phyloP scores from a whole-genome alignment of 176 grass and related monocot species.

The Ensete ventricosum region DNA sequence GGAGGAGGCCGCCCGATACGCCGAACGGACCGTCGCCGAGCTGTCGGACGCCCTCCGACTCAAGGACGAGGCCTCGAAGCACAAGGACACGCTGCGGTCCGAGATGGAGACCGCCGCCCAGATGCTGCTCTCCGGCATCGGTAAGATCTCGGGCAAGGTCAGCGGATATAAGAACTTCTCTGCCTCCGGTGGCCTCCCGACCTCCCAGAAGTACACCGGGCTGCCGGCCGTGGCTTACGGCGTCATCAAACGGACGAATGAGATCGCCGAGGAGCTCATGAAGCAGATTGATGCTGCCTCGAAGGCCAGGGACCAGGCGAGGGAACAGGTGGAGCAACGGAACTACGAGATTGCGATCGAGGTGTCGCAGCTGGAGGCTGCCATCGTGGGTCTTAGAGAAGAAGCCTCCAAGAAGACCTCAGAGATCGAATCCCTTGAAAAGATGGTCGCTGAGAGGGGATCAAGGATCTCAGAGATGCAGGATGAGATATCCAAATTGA shows the following conservation, averaged over 20 bases:
- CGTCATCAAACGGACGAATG: conserved; percentile 85
- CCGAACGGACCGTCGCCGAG: conserved; percentile 14
- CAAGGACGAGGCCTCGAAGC: conserved; percentile 21
- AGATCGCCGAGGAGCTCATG: conserved; percentile 84
- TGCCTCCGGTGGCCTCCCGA: conserved; percentile 51
- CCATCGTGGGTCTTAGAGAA: conserved; percentile 21
- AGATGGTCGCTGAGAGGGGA: conserved; percentile 29
- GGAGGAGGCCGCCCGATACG: conserved; percentile 16
- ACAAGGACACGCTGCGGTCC: conserved; percentile 33
- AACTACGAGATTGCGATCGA: conserved; percentile 98
- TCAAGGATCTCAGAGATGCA: conserved; percentile 28
- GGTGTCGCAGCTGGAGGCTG: conserved; percentile 89
- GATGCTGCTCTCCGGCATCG: conserved; percentile 78
- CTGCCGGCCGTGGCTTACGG: conserved; percentile 69
- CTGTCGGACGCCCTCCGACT: conserved; percentile 2
- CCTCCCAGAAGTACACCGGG: conserved; percentile 70
- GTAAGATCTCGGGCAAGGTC: conserved; percentile 75
- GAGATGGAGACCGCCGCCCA: conserved; percentile 69
- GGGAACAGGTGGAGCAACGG: conserved; percentile 65
- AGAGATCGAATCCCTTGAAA: conserved; percentile 44
- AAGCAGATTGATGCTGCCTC: conserved; percentile 53
- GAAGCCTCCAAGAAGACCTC: conserved; percentile 27
- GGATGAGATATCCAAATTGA: conserved; percentile 36
- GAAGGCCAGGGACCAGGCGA: conserved; percentile 48
- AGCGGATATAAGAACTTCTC: conserved; percentile 27